phyloP scores from a whole-genome alignment of 805 yeast genomes.

The Torulaspora microellipsoides region DNA sequence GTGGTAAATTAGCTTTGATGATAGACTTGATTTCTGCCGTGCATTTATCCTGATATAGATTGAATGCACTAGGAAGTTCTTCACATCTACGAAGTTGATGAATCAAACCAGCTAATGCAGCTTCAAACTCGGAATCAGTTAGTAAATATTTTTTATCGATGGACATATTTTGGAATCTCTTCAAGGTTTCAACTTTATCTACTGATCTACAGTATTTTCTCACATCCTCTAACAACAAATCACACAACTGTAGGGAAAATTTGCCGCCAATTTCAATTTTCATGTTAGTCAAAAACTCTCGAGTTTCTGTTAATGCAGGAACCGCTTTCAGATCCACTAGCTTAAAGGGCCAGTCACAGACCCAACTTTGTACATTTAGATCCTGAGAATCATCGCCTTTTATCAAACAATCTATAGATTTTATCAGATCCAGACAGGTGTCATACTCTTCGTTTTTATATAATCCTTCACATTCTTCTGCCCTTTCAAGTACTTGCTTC shows the following conservation, averaged over 20 bases:
- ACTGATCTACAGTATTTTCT: conserved; percentile 51
- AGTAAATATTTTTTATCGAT: conserved; percentile 37
- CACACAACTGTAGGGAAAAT: conserved; percentile 55
- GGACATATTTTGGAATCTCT: conserved; percentile 37
- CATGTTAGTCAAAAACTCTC: conserved; percentile 50
- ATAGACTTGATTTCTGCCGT: conserved; percentile 66
- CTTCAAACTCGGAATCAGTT: conserved; percentile 40
- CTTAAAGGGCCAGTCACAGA: conserved; percentile 40
- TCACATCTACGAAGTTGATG: conserved; percentile 58
- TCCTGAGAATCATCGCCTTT: conserved; percentile 44
- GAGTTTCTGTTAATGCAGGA: conserved; percentile 36
- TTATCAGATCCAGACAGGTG: conserved; percentile 53
- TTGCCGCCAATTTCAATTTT: conserved; percentile 64
- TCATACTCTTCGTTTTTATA: conserved; percentile 42
- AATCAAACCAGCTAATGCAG: conserved; percentile 44
- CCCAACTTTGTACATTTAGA: conserved; percentile 28
- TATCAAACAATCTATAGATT: conserved; percentile 53
- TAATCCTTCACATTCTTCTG: conserved; percentile 36
- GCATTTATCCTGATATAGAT: conserved; percentile 62
- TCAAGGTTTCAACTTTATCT: conserved; percentile 45
- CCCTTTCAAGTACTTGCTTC: conserved; percentile 41
- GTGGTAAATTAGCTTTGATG: conserved; percentile 63
- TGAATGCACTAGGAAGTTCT: conserved; percentile 56
- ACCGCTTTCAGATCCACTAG: conserved; percentile 31
- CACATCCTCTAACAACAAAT: conserved; percentile 56